phyloP scores from a whole-genome alignment of 2,329 filamentous ascomycete species.

The Trichoderma sp. region DNA sequence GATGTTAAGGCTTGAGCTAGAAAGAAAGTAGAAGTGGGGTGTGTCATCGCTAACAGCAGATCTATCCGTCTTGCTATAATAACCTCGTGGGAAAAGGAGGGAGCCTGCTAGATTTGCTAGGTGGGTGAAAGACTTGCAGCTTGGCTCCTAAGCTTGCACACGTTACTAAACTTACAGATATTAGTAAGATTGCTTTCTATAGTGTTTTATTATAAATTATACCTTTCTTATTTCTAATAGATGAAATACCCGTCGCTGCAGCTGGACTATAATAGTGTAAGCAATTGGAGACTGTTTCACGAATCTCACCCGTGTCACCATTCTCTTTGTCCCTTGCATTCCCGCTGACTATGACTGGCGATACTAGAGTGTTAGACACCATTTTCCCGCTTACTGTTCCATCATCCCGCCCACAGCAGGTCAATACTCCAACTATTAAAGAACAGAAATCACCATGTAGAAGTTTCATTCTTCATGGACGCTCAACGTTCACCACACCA shows the following conservation, averaged over 20 bases:
- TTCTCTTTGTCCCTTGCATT: neutral
- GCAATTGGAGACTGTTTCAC: neutral
- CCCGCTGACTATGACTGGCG: neutral
- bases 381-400: neutral
- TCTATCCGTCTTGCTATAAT: too few species aligned
- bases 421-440: neutral
- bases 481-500: neutral
- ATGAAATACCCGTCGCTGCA: neutral
- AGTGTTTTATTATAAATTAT: too few species aligned
- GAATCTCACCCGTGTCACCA: neutral
- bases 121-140: too few species aligned
- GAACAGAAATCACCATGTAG: neutral
- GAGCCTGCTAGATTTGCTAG: too few species aligned
- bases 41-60: too few species aligned
- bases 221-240: too few species aligned
- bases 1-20: too few species aligned
- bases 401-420: neutral
- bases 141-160: too few species aligned
- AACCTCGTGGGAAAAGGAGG: too few species aligned
- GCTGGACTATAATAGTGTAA: neutral
- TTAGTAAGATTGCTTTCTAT: too few species aligned
- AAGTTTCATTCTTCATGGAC: neutral
- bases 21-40: too few species aligned
- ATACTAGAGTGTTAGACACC: neutral
- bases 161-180: too few species aligned